phyloP scores from a whole-genome alignment of 2,329 filamentous ascomycete genomes.

The Penicillium concentricum region DNA sequence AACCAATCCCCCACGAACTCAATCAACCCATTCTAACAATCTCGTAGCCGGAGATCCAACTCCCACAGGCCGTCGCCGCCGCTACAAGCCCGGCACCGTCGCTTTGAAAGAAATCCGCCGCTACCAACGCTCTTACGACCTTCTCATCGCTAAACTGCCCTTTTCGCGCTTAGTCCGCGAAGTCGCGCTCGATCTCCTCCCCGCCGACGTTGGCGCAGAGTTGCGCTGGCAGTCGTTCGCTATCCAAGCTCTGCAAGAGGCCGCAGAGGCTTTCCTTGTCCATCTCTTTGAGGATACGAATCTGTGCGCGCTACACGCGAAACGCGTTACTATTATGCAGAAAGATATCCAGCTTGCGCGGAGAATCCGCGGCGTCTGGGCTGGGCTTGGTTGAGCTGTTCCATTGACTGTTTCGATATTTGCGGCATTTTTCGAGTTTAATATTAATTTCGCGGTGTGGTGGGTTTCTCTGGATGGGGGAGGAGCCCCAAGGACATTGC shows the following conservation, averaged over 20 bases:
- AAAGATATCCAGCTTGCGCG: constrained; percentile 95
- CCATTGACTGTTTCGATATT: neutral
- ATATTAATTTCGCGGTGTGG: constrained; percentile 4
- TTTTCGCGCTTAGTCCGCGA: constrained; percentile 52
- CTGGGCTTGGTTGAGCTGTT: constrained; percentile 57
- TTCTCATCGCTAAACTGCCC: constrained; percentile 66
- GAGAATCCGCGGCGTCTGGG: constrained; percentile 75
- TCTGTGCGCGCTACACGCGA: constrained; percentile 93
- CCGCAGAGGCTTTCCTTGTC: constrained; percentile 92
- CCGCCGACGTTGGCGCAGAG: constrained; percentile 60
- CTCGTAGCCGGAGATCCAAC: constrained; percentile 69
- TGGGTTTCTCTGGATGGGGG: neutral
- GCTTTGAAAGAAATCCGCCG: constrained; percentile 88
- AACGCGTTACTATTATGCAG: constrained; percentile 95
- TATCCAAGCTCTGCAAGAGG: constrained; percentile 89
- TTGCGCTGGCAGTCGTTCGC: constrained; percentile 96
- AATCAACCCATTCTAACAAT: constrained; percentile 10
- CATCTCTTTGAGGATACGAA: constrained; percentile 97
- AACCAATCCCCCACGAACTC: neutral
- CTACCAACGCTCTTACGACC: constrained; percentile 86
- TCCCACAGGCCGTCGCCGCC: constrained; percentile 58
- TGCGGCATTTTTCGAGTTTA: constrained; percentile 4
- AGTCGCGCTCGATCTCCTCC: constrained; percentile 56
- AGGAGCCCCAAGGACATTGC: neutral
- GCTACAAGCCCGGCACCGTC: constrained; percentile 76